Conservation (phyloP, 2,329 filamentous ascomycete genomes). For the Aplosporella prunicola region DNA sequence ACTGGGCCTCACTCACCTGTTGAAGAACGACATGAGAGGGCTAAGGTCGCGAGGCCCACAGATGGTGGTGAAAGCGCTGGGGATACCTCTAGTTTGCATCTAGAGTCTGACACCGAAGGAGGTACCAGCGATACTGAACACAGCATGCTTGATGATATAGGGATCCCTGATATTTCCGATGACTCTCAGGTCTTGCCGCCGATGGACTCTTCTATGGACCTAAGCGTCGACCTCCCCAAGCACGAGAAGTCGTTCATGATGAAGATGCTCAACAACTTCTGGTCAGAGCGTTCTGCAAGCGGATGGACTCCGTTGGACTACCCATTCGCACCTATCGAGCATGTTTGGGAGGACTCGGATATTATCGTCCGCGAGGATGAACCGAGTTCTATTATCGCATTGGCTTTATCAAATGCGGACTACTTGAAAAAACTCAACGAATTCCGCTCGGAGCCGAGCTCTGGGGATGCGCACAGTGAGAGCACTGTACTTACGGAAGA, state of each 20-base stretch:
- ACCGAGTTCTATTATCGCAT: slow-evolving; percentile 89
- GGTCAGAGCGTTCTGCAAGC: slow-evolving; percentile 93
- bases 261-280: slow-evolving; percentile 95
- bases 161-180: slow-evolving; percentile 52
- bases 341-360: slow-evolving; percentile 94
- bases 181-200: slow-evolving; percentile 42
- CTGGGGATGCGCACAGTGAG: slow-evolving; percentile 18
- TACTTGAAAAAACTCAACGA: slow-evolving; percentile 71
- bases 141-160: slow-evolving; percentile 57
- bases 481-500: slow-evolving; percentile 36
- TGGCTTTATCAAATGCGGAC: slow-evolving; percentile 79
- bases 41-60: slow-evolving; percentile 1
- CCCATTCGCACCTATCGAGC: slow-evolving; percentile 70
- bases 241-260: slow-evolving; percentile 89
- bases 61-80: slow-evolving; percentile 19
- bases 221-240: slow-evolving; percentile 70
- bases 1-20: slow-evolving; percentile 26
- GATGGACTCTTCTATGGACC: slow-evolving; percentile 46
- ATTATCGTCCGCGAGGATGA: slow-evolving; percentile 97
- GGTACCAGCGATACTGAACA: slow-evolving; percentile 61
- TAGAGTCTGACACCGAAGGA: slow-evolving; percentile 43
- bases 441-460: slow-evolving; percentile 41
- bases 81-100: slow-evolving; percentile 22
- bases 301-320: slow-evolving; percentile 92
- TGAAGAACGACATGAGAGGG: slow-evolving; percentile 19